A percentile compares a stretch with the other conserved stretches of the same genome.
Evolutionary conservation across 495 filamentous ascomycete genomes (phyloP).

Genomic region (Penicillium manginii): DNA sequence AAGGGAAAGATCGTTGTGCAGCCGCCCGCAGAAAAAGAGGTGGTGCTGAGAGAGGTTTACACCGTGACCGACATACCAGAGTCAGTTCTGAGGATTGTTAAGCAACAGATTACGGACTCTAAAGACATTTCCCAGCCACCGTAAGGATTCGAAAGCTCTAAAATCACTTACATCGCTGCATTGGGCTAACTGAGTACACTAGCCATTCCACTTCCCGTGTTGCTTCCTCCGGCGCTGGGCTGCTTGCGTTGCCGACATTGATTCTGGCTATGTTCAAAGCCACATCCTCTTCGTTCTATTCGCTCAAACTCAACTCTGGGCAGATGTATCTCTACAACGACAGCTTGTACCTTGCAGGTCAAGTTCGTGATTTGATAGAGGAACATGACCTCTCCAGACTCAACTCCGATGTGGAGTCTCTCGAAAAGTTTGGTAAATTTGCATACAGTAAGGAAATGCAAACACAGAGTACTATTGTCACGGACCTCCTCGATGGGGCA

Average conservation of each 20-base stretch:
- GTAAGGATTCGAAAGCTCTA: constrained; percentile 43
- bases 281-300: constrained; percentile 79
- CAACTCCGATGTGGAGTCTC: constrained; percentile 68
- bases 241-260: constrained; percentile 81
- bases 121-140: constrained; percentile 58
- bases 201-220: constrained; percentile 58
- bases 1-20: constrained; percentile 19
- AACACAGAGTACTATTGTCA: constrained; percentile 78
- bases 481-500: constrained; percentile 80
- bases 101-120: constrained; percentile 70
- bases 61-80: constrained; percentile 85
- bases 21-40: constrained; percentile 49
- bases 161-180: constrained; percentile 8
- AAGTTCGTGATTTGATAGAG: constrained; percentile 61
- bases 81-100: constrained; percentile 71
- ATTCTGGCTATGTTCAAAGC: constrained; percentile 91
- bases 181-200: constrained; percentile 6
- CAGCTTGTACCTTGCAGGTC: constrained; percentile 73
- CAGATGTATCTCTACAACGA: constrained; percentile 97
- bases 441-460: constrained; percentile 88
- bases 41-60: constrained; percentile 85
- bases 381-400: constrained; percentile 59
- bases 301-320: constrained; percentile 61
- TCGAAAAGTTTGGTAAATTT: constrained; percentile 79
- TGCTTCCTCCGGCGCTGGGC: constrained; percentile 69